phyloP scores from a whole-genome alignment of 2,329 filamentous ascomycete species.

The Alternaria hordeiaustralica region DNA sequence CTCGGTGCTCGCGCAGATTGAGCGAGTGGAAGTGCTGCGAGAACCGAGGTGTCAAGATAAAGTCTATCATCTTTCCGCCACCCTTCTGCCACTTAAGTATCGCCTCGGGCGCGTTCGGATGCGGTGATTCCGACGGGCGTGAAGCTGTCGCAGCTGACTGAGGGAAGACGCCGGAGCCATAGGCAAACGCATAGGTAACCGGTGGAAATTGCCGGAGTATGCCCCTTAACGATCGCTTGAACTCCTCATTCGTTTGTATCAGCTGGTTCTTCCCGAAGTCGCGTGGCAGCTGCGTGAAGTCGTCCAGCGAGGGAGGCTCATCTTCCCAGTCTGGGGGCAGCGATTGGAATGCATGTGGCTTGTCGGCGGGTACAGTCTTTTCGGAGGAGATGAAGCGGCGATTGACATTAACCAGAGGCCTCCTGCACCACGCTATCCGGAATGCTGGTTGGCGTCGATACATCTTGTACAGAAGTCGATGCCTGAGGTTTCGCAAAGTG shows the following conservation, averaged over 20 bases:
- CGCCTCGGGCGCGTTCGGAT: conserved; percentile 81
- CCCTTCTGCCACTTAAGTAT: conserved; percentile 86
- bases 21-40: conserved; percentile 97
- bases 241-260: conserved; percentile 90
- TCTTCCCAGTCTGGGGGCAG: conserved; percentile 74
- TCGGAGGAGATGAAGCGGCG: conserved; percentile 38
- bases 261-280: conserved; percentile 96
- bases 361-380: conserved; percentile 24
- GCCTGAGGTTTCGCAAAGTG: conserved; percentile 29
- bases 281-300: conserved; percentile 78
- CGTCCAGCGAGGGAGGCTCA: conserved; percentile 71
- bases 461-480: conserved; percentile 36
- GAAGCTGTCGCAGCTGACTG: conserved; percentile 64
- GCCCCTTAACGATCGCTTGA: conserved; percentile 86
- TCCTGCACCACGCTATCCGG: conserved; percentile 37
- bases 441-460: conserved; percentile 38
- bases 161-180: conserved; percentile 94
- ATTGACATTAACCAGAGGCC: conserved; percentile 28
- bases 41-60: conserved; percentile 94
- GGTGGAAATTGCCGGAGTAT: conserved; percentile 94
- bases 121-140: conserved; percentile 67
- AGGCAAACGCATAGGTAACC: conserved; percentile 95
- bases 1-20: conserved; percentile 84
- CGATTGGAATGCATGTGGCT: conserved; percentile 32
- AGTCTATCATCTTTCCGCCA: conserved; percentile 95